These are phyloP conservation scores for Botrytis porri DNA, from an alignment of 2,329 filamentous ascomycete genomes.

Conservation along the genomic window DNA sequence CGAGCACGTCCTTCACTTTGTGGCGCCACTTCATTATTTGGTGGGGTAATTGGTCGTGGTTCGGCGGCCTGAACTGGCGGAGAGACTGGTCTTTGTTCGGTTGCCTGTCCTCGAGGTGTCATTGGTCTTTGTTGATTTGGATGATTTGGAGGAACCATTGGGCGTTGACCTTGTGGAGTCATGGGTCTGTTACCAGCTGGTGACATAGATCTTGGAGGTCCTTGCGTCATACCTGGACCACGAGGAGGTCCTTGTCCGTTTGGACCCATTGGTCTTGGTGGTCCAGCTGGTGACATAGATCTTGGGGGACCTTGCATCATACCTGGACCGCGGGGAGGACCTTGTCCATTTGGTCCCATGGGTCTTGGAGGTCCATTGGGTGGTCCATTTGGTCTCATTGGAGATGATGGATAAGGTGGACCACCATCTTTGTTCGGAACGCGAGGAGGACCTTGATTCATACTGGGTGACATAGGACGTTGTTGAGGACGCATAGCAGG, in stretches of 20 bases:
- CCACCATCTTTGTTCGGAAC: constrained; percentile 4
- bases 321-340: constrained; percentile 19
- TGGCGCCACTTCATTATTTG: constrained; percentile 10
- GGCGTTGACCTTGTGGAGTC: constrained; percentile 16
- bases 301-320: constrained; percentile 23
- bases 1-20: constrained; percentile 25
- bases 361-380: constrained; percentile 27
- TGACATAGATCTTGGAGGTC: constrained; percentile 22
- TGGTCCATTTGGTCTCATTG: constrained; percentile 22
- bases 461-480: constrained; percentile 27
- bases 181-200: constrained; percentile 21
- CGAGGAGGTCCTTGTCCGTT: constrained; percentile 24
- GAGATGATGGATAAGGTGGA: constrained; percentile 4
- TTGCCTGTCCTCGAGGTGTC: constrained; percentile 16
- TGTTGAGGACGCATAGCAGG: constrained; percentile 29
- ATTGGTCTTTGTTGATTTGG: constrained; percentile 19
- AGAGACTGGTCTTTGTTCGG: constrained; percentile 1
- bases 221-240: constrained; percentile 20
- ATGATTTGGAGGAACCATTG: constrained; percentile 9
- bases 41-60: neutral
- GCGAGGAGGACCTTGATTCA: constrained; percentile 25
- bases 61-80: constrained; percentile 4
- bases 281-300: constrained; percentile 23
- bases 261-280: constrained; percentile 23
- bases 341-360: constrained; percentile 24